A percentile compares a stretch with the other conserved stretches of the same genome.
Evolutionary conservation across 2,329 filamentous ascomycete species (phyloP).

Genomic region (Ascochyta koolunga): DNA sequence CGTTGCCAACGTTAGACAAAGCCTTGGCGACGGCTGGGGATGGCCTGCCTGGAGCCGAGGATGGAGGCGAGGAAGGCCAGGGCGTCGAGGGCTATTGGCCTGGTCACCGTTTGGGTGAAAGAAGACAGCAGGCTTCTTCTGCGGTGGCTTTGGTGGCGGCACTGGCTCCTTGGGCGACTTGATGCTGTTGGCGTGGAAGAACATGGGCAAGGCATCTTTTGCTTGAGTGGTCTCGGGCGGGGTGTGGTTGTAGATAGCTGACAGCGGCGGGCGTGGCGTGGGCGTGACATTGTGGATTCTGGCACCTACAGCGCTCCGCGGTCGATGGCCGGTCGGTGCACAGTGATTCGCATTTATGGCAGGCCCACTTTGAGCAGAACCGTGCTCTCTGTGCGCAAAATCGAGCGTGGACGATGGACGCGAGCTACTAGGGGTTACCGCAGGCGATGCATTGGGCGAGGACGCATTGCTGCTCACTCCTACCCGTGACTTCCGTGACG

Average conservation of each 20-base stretch:
- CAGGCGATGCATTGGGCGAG: conserved; percentile 69
- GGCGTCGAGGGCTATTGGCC: conserved; percentile 38
- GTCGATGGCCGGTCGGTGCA: conserved; percentile 33
- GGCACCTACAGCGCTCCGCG: conserved; percentile 48
- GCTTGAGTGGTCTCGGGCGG: conserved; percentile 34
- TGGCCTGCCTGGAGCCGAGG: conserved; percentile 33
- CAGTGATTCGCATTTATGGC: conserved; percentile 28
- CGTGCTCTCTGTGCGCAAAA: conserved; percentile 35
- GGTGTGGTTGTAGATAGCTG: conserved; percentile 31
- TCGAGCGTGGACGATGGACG: conserved; percentile 44
- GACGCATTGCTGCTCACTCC: conserved; percentile 68
- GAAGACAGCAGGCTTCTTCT: conserved; percentile 56
- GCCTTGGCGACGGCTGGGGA: conserved; percentile 5
- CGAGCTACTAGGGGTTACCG: conserved; percentile 43
- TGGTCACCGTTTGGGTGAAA: conserved; percentile 59
- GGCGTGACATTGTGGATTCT: conserved; percentile 27
- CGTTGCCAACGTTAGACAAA: conserved; percentile 15
- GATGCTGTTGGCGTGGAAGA: conserved; percentile 90
- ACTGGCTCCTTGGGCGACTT: conserved; percentile 42
- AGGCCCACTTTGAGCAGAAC: conserved; percentile 33
- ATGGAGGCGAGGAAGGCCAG: conserved; percentile 41
- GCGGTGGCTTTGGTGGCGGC: conserved; percentile 31
- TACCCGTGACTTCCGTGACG: conserved; percentile 69
- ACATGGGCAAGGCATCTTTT: conserved; percentile 64
- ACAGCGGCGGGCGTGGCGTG: conserved; percentile 32